Percentiles rank a stretch among this genome's conserved stretches.
Conservation (phyloP, 331 rosid genomes). For the Malus hybrid region DNA sequence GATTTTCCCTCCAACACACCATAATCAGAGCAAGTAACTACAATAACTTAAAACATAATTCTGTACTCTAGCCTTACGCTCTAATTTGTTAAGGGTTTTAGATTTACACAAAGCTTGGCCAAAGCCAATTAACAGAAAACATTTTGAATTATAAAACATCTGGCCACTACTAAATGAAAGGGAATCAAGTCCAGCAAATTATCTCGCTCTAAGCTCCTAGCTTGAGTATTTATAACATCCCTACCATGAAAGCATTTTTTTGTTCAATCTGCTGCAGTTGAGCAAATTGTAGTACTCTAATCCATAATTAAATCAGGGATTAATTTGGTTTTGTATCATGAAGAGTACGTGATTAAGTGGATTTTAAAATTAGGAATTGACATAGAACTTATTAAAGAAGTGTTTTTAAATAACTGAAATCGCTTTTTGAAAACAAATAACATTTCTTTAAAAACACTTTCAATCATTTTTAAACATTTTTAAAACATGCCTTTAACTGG, state of each 20-base stretch:
- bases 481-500: background rate
- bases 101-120: slow-evolving; percentile 1
- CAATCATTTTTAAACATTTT: no score
- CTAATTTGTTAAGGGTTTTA: background rate
- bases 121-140: background rate
- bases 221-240: background rate
- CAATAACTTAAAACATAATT: background rate
- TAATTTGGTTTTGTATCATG: no score
- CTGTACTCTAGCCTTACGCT: background rate
- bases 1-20: background rate
- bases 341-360: no score
- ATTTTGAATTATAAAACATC: background rate
- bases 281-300: background rate
- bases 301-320: background rate
- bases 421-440: no score
- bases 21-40: no score
- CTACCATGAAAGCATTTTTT: background rate
- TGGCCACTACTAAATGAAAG: background rate
- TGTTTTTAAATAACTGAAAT: no score
- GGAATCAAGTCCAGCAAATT: background rate
- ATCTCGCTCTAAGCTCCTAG: background rate
- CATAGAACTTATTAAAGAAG: fast-evolving
- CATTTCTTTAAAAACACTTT: no score
- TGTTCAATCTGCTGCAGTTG: background rate
- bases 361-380: no score